Percentiles rank a stretch among this genome's conserved stretches.
phyloP scores from a whole-genome alignment of 129 eudicot species.

The Deinandra increscens region DNA sequence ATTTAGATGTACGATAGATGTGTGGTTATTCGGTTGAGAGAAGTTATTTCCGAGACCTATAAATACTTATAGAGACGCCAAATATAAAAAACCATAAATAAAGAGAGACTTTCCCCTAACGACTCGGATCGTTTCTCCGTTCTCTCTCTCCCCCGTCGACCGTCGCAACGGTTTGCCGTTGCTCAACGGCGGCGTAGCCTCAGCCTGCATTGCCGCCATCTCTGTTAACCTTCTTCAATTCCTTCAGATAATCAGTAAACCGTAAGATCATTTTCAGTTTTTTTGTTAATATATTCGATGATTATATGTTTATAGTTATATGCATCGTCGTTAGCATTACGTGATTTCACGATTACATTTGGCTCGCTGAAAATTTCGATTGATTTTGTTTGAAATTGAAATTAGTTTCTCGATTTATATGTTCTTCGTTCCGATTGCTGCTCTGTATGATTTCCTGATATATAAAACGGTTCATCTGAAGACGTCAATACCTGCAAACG shows the following conservation, averaged over 20 bases:
- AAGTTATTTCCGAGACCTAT: constrained; percentile 8
- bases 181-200: constrained; percentile 46
- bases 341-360: background rate
- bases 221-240: background rate
- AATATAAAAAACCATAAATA: background rate
- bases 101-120: constrained; percentile 31
- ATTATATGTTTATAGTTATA: background rate
- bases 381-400: background rate
- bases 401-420: background rate
- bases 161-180: constrained; percentile 72
- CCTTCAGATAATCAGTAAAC: constrained; percentile 15
- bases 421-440: background rate
- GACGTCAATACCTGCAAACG: background rate
- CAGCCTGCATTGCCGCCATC: constrained; percentile 13
- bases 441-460: constrained; percentile 2
- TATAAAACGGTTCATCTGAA: background rate
- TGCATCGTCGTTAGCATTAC: constrained; percentile 10
- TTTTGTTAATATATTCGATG: background rate
- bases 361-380: background rate
- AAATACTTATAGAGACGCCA: constrained; percentile 1
- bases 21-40: background rate
- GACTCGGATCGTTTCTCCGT: constrained; percentile 26
- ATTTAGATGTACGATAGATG: background rate
- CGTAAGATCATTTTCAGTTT: constrained; percentile 23
- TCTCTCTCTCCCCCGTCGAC: constrained; percentile 46